phyloP scores from a whole-genome alignment of 306 rosid genomes.

The Aeschynomene evenia region DNA sequence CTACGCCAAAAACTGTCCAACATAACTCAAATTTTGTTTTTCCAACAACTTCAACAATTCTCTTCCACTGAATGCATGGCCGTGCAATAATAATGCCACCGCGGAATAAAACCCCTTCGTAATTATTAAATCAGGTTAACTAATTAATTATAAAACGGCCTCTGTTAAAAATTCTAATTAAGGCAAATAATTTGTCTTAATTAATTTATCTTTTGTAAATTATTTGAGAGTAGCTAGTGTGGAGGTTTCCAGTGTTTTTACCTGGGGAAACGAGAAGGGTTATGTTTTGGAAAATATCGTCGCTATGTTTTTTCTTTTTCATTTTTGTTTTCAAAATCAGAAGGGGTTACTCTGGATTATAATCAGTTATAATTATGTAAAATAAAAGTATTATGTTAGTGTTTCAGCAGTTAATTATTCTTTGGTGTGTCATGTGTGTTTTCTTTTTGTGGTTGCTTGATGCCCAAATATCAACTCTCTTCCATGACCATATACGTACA shows the following conservation, averaged over 20 bases:
- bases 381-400: slow-evolving; percentile 29
- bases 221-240: slow-evolving; percentile 41
- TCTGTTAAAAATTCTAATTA: slow-evolving; percentile 29
- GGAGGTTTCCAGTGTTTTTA: slow-evolving; percentile 32
- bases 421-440: not conserved
- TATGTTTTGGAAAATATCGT: slow-evolving; percentile 50
- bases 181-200: slow-evolving; percentile 31
- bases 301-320: not conserved
- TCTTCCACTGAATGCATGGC: slow-evolving; percentile 48
- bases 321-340: slow-evolving; percentile 30
- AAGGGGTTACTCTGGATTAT: too few relatives aligned
- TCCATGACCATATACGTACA: too few relatives aligned
- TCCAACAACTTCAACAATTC: slow-evolving; percentile 52
- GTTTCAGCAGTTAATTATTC: slow-evolving; percentile 23
- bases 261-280: slow-evolving; percentile 30
- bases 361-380: slow-evolving; percentile 29
- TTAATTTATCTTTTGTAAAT: slow-evolving; percentile 21
- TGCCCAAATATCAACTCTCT: slow-evolving; percentile 21
- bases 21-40: slow-evolving; percentile 50
- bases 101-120: slow-evolving; percentile 41
- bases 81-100: slow-evolving; percentile 45
- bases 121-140: slow-evolving; percentile 38
- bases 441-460: not conserved
- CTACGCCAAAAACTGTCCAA: slow-evolving; percentile 53
- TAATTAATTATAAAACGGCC: slow-evolving; percentile 26